Conservation (phyloP, 1,284 basidiomycete species). For the Exobasidium cylindrosporum region DNA sequence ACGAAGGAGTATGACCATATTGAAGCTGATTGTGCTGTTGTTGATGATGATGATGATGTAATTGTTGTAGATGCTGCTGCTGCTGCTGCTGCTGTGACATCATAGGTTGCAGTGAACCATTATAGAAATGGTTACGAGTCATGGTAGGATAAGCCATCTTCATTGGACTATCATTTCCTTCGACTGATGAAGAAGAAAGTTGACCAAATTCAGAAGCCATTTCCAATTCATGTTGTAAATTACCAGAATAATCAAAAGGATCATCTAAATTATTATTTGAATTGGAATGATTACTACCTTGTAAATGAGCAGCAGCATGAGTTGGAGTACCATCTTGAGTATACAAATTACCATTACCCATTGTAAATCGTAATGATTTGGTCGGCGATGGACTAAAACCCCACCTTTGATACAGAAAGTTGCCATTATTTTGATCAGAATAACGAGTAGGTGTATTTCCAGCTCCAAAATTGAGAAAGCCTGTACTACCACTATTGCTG, state of each 20-base stretch:
- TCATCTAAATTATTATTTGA: constrained; percentile 16
- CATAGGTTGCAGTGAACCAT: neutral
- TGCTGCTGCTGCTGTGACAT: neutral
- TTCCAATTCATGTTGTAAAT: constrained; percentile 19
- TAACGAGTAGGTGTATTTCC: constrained; percentile 4
- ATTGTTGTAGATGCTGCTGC: neutral
- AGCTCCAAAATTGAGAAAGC: neutral
- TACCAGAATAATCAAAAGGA: constrained; percentile 23
- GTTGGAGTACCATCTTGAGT: neutral
- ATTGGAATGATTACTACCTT: neutral
- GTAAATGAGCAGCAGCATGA: neutral
- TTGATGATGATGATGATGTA: neutral
- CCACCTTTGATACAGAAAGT: neutral
- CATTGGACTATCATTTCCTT: neutral
- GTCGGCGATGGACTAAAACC: constrained; percentile 13
- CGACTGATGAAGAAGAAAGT: neutral
- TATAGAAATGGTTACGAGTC: neutral
- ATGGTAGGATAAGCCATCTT: neutral
- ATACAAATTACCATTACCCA: neutral
- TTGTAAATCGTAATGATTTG: neutral
- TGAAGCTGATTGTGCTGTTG: neutral
- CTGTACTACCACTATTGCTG: neutral
- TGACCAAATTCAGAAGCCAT: constrained; percentile 1
- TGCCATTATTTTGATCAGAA: constrained; percentile 4
- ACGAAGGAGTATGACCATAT: neutral